phyloP scores from a whole-genome alignment of 2,329 filamentous ascomycete species.

The Cladosporium austrohemisphaericum region DNA sequence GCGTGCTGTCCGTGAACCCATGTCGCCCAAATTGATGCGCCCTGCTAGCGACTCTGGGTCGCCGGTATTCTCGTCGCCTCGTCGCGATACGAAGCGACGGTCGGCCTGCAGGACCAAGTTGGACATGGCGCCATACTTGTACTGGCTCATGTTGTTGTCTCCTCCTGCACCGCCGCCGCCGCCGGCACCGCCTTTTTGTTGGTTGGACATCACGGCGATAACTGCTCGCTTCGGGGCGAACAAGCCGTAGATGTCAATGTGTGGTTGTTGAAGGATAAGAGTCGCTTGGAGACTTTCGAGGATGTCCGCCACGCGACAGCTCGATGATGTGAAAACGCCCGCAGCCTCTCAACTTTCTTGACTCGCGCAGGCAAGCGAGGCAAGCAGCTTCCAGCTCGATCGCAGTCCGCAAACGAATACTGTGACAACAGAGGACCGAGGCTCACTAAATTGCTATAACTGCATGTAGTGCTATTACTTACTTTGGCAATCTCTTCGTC shows the following conservation, averaged over 20 bases:
- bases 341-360: no score
- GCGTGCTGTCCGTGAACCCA: slow-evolving; percentile 80
- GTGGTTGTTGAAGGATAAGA: neutral
- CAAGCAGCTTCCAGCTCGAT: no score
- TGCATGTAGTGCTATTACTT: no score
- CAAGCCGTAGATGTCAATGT: slow-evolving; percentile 14
- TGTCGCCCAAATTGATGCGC: slow-evolving; percentile 87
- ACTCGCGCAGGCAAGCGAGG: no score
- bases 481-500: no score
- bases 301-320: slow-evolving; percentile 10
- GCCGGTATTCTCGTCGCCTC: slow-evolving; percentile 90
- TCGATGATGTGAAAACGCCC: slow-evolving; percentile 14
- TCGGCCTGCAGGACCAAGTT: slow-evolving; percentile 99
- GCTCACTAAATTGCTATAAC: no score
- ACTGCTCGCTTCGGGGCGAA: slow-evolving; percentile 6
- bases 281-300: slow-evolving; percentile 10
- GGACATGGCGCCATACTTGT: slow-evolving; percentile 62
- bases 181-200: slow-evolving; percentile 14
- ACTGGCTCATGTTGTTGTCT: slow-evolving; percentile 35
- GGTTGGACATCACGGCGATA: slow-evolving; percentile 15
- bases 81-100: slow-evolving; percentile 87
- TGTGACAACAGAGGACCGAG: no score
- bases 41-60: slow-evolving; percentile 97
- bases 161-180: slow-evolving; percentile 23
- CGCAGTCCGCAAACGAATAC: no score